Conservation (phyloP, 2,329 filamentous ascomycete species). For the Diaporthe sp. region DNA sequence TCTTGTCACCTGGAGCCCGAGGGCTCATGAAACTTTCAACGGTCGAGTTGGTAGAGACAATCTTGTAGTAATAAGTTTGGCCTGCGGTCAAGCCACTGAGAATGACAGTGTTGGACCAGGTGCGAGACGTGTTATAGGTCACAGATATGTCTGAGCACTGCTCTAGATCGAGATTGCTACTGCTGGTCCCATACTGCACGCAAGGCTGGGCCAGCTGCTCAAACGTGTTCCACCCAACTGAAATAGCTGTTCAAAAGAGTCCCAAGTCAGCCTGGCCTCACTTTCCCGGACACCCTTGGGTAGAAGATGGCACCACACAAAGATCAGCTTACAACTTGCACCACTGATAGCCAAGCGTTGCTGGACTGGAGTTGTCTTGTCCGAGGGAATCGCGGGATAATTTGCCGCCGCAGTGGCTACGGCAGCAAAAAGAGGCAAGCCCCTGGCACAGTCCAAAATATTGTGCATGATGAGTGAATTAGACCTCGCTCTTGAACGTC, state of each 20-base stretch:
- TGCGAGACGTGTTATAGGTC: slow-evolving; percentile 41
- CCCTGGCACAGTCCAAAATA: not conserved
- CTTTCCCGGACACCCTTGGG: slow-evolving; percentile 51
- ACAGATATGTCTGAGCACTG: slow-evolving; percentile 39
- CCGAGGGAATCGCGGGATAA: slow-evolving; percentile 39
- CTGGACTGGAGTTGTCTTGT: slow-evolving; percentile 40
- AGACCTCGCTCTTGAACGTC: not conserved
- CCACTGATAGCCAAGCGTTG: slow-evolving; percentile 40
- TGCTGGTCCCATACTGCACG: slow-evolving; percentile 40
- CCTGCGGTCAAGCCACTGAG: slow-evolving; percentile 58
- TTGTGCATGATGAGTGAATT: slow-evolving; percentile 15
- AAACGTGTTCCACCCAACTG: slow-evolving; percentile 42
- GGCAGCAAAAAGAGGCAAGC: slow-evolving; percentile 17
- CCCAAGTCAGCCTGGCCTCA: slow-evolving; percentile 52
- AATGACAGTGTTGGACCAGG: slow-evolving; percentile 41
- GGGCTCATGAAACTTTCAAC: slow-evolving; percentile 68
- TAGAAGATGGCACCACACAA: not conserved
- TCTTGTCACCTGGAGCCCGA: slow-evolving; percentile 66
- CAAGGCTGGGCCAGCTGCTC: slow-evolving; percentile 35
- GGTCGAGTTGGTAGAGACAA: slow-evolving; percentile 68
- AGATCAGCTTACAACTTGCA: slow-evolving; percentile 33
- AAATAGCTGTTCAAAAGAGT: slow-evolving; percentile 58
- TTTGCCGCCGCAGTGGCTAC: slow-evolving; percentile 23
- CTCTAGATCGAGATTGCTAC: not conserved
- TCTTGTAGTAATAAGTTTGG: slow-evolving; percentile 73